phyloP scores from a whole-genome alignment of 805 yeast species.

The Barnettozyma californica region DNA sequence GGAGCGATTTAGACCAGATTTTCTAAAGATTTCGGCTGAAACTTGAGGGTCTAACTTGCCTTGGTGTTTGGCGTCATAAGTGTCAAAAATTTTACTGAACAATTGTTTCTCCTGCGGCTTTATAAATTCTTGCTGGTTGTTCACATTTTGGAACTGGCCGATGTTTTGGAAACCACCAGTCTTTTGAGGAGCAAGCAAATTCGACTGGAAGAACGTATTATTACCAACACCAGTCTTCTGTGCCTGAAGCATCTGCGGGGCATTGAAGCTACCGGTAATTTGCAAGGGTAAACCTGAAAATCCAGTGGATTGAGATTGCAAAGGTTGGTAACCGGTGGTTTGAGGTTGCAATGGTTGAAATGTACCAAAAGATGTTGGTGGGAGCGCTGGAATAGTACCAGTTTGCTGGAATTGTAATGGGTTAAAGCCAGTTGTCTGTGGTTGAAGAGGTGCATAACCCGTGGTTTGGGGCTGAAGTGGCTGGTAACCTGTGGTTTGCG shows the following conservation, averaged over 20 bases:
- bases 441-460: conserved; percentile 23
- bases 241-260: conserved; percentile 42
- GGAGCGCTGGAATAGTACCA: conserved; percentile 17
- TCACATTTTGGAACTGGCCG: conserved; percentile 25
- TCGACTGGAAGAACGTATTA: conserved; percentile 33
- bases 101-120: conserved; percentile 82
- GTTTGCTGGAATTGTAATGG: conserved; percentile 17
- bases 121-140: conserved; percentile 53
- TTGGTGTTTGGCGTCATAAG: conserved; percentile 67
- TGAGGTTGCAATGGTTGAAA: conserved; percentile 41
- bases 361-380: conserved; percentile 27
- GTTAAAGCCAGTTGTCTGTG: conserved; percentile 25
- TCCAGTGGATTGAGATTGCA: conserved; percentile 36
- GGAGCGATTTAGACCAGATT: conserved; percentile 80
- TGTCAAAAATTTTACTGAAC: conserved; percentile 81
- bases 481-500: conserved; percentile 23
- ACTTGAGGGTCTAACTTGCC: conserved; percentile 77
- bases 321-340: conserved; percentile 37
- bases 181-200: conserved; percentile 26
- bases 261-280: conserved; percentile 26
- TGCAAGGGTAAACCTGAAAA: conserved; percentile 30
- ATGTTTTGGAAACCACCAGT: conserved; percentile 28
- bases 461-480: conserved; percentile 29
- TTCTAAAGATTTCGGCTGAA: conserved; percentile 83
- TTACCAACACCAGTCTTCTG: conserved; percentile 60